phyloP scores from a whole-genome alignment of 257 asterid species.

The Datura wrightii region DNA sequence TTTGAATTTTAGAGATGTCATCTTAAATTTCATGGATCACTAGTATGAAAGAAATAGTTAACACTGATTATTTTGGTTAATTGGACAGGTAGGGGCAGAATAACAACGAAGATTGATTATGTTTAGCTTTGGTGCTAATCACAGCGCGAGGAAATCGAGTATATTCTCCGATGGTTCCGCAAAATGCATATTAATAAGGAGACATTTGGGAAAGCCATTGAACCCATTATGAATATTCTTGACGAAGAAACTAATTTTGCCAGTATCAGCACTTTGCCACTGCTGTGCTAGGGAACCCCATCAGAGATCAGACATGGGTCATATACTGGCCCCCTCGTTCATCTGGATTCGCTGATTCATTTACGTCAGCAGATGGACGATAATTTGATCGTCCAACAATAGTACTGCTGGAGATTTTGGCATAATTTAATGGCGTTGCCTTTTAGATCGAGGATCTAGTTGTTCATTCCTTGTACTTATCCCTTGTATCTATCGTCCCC shows the following conservation, averaged over 20 bases:
- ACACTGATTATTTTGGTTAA: constrained; percentile 18
- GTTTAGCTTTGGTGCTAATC: constrained; percentile 34
- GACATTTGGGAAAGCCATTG: neutral
- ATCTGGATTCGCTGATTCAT: constrained; percentile 77
- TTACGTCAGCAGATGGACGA: constrained; percentile 74
- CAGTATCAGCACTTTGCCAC: neutral
- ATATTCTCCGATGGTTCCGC: constrained; percentile 34
- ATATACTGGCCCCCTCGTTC: constrained; percentile 58
- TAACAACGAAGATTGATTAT: constrained; percentile 29
- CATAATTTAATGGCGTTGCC: neutral
- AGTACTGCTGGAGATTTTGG: constrained; percentile 12
- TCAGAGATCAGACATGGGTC: constrained; percentile 37
- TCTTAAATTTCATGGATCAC: neutral
- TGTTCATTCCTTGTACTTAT: no score
- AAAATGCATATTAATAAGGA: constrained; percentile 19
- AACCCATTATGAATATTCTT: no score
- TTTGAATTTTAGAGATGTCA: neutral
- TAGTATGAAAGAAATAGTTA: neutral
- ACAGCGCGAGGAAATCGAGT: constrained; percentile 23
- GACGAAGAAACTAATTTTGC: no score
- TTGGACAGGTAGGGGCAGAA: constrained; percentile 32
- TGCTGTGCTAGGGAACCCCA: constrained; percentile 33
- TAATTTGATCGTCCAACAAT: constrained; percentile 37
- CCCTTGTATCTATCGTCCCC: no score
- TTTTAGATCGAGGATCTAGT: neutral